A percentile compares a stretch with the other conserved stretches of the same genome.
Evolutionary conservation across 2,329 filamentous ascomycete species (phyloP).

Genomic region (Pestalotiopsis sp.): DNA sequence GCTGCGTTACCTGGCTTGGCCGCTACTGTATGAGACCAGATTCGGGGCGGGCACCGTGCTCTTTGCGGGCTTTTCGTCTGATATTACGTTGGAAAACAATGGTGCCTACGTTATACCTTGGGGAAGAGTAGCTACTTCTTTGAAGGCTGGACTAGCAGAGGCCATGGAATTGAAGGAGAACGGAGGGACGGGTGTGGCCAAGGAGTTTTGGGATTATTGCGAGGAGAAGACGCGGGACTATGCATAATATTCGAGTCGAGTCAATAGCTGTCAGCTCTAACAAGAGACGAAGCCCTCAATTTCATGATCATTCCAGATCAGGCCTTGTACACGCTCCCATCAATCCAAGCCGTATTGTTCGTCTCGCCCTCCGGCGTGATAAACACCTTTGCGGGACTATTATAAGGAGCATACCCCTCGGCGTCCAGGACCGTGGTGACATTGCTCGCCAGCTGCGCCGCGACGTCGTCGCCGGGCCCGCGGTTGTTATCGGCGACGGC

Average conservation of each 20-base stretch:
- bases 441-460: constrained; percentile 36
- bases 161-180: background rate
- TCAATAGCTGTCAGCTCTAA: too few species aligned
- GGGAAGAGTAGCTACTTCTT: background rate
- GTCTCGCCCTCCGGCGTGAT: background rate
- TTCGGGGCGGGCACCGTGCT: background rate
- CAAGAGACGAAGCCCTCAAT: background rate
- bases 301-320: background rate
- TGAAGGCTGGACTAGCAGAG: background rate
- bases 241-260: background rate
- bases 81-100: background rate
- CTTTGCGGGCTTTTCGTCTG: background rate
- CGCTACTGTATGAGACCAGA: background rate
- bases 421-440: constrained; percentile 48
- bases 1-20: background rate
- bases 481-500: constrained; percentile 49
- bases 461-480: constrained; percentile 55
- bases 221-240: background rate
- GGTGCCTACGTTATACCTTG: background rate
- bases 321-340: background rate
- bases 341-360: constrained; percentile 5
- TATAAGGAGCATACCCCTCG: constrained; percentile 18
- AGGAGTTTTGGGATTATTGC: background rate
- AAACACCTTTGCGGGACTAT: background rate
- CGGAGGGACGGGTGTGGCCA: background rate